Evolutionary conservation across 106 monocot genomes (phyloP).

Genomic region (Dendrobium catenatum): DNA sequence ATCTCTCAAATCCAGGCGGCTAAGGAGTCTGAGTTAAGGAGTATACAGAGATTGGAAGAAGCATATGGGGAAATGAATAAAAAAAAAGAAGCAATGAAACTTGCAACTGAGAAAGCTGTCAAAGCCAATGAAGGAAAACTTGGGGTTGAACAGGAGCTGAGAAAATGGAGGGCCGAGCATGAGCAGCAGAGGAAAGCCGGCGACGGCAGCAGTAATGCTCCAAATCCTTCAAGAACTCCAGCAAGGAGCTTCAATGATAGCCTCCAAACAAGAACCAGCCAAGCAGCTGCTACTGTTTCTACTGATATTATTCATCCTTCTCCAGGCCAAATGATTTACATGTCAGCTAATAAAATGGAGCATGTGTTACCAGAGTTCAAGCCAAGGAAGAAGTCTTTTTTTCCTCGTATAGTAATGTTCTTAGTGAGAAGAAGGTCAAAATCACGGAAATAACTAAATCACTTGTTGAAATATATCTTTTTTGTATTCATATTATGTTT

Average conservation of each 20-base stretch:
- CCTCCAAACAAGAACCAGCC: neutral
- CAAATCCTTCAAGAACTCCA: constrained; percentile 13
- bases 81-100: constrained; percentile 13
- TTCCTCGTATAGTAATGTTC: constrained; percentile 7
- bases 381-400: constrained; percentile 2
- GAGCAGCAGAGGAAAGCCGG: constrained; percentile 19
- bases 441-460: neutral
- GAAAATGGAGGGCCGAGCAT: constrained; percentile 22
- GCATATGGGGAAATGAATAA: constrained; percentile 11
- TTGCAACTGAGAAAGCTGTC: constrained; percentile 9
- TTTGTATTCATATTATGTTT: constrained; percentile 7
- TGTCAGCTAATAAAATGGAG: neutral
- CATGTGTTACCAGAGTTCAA: neutral
- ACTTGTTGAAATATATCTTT: neutral
- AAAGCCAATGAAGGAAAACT: constrained; percentile 23
- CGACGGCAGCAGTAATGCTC: neutral
- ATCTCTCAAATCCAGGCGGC: constrained; percentile 14
- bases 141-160: constrained; percentile 22
- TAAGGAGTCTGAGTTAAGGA: constrained; percentile 18
- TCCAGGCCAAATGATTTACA: neutral
- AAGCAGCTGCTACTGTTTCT: neutral
- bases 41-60: constrained; percentile 15
- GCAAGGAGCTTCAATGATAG: constrained; percentile 8
- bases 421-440: constrained; percentile 1
- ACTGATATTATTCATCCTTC: neutral